A percentile compares a stretch with the other conserved stretches of the same genome.
These are phyloP conservation scores for Citrullus colocynthis DNA, from an alignment of 306 rosid species.

Conservation along the genomic window DNA sequence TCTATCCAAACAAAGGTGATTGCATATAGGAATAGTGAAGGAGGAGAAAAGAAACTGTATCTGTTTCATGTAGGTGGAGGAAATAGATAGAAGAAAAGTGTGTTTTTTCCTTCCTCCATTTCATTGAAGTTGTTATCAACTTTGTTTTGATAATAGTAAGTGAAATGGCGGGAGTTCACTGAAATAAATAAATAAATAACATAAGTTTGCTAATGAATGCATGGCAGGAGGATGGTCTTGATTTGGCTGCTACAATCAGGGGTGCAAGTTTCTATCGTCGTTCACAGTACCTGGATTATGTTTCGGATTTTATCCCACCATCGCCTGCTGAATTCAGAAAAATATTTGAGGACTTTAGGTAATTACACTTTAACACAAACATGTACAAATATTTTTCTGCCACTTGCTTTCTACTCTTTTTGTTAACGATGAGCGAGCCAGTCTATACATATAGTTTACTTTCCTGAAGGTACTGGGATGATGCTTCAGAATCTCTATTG, in stretches of 20 bases:
- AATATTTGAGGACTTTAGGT: slow-evolving; percentile 33
- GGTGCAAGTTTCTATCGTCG: slow-evolving; percentile 60
- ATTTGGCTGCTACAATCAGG: slow-evolving; percentile 57
- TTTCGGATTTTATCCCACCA: slow-evolving; percentile 59
- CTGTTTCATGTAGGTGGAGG: neutral
- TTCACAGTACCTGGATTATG: slow-evolving; percentile 44
- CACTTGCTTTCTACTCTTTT: neutral
- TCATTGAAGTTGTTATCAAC: neutral
- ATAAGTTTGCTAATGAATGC: slow-evolving; percentile 7
- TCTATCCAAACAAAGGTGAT: neutral
- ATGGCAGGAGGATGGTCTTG: slow-evolving; percentile 59
- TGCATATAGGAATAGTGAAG: neutral
- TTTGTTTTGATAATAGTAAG: neutral
- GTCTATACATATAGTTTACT: neutral
- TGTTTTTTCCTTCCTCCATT: neutral
- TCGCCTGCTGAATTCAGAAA: slow-evolving; percentile 35
- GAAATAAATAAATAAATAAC: neutral
- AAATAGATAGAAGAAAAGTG: neutral
- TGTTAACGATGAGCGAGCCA: neutral
- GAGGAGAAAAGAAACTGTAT: neutral
- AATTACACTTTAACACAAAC: neutral
- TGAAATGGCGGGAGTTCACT: neutral
- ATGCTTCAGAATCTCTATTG: neutral
- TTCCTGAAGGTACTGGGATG: neutral
- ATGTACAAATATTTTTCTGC: neutral